Evolutionary conservation across 2,329 filamentous ascomycete species (phyloP).

Genomic region (Harringtonia lauricola): DNA sequence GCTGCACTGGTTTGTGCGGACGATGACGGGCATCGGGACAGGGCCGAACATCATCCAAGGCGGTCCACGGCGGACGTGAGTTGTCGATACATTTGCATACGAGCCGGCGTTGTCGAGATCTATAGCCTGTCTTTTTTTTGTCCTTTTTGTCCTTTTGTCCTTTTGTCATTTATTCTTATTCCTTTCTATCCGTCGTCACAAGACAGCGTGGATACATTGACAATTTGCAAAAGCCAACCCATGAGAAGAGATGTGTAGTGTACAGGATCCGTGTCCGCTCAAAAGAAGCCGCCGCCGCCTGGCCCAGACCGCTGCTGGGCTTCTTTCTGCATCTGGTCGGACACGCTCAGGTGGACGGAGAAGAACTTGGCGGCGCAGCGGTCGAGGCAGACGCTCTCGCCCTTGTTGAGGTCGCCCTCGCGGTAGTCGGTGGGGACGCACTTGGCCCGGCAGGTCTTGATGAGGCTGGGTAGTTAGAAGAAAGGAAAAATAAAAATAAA

Average conservation of each 20-base stretch:
- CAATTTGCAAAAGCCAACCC: too few species aligned
- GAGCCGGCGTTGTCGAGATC: too few species aligned
- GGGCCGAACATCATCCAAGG: slow-evolving; percentile 42
- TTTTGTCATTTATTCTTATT: neutral
- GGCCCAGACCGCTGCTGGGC: slow-evolving; percentile 54
- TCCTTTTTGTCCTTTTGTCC: too few species aligned
- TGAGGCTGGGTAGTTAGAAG: slow-evolving; percentile 44
- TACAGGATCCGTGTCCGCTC: slow-evolving; percentile 1
- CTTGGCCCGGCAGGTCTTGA: slow-evolving; percentile 84
- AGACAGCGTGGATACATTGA: too few species aligned
- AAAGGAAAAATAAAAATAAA: slow-evolving; percentile 4
- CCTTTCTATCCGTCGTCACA: too few species aligned
- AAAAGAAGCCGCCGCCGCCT: slow-evolving; percentile 33
- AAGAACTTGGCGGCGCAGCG: slow-evolving; percentile 98
- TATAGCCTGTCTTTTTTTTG: too few species aligned
- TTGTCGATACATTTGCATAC: too few species aligned
- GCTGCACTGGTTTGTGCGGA: slow-evolving; percentile 53
- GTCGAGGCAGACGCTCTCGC: slow-evolving; percentile 95
- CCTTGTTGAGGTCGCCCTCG: slow-evolving; percentile 95
- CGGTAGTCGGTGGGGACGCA: slow-evolving; percentile 89
- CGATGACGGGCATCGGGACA: slow-evolving; percentile 48
- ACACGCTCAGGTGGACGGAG: slow-evolving; percentile 95
- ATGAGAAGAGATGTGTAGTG: too few species aligned
- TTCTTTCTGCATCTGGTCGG: slow-evolving; percentile 89
- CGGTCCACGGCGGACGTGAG: neutral